A percentile compares a stretch with the other conserved stretches of the same genome.
These are phyloP conservation scores for Cutaneotrichosporon sp. DNA, from an alignment of 1,284 basidiomycete genomes.

Conservation along the genomic window DNA sequence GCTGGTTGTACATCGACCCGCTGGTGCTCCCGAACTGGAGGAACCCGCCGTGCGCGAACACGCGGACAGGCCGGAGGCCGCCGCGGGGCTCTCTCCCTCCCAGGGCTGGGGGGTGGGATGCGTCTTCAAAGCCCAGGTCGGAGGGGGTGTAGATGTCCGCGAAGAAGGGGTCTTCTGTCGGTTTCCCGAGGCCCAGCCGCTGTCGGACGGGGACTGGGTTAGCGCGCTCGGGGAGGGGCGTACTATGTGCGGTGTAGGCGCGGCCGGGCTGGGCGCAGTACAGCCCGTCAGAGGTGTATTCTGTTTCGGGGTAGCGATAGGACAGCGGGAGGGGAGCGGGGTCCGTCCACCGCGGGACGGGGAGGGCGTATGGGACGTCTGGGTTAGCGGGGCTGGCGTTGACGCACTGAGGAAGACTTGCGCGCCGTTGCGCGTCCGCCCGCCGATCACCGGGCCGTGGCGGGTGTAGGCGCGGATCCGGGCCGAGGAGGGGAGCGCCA, in stretches of 20 bases:
- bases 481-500: slow-evolving; percentile 30
- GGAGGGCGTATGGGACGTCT: slow-evolving; percentile 73
- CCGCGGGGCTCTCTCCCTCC: slow-evolving; percentile 42
- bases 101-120: slow-evolving; percentile 50
- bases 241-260: slow-evolving; percentile 53
- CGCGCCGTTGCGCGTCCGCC: slow-evolving; percentile 34
- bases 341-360: slow-evolving; percentile 65
- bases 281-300: slow-evolving; percentile 63
- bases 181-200: slow-evolving; percentile 60
- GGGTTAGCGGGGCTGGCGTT: not conserved
- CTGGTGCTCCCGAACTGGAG: slow-evolving; percentile 73
- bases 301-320: slow-evolving; percentile 62
- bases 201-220: slow-evolving; percentile 28
- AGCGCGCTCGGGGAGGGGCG: slow-evolving; percentile 30
- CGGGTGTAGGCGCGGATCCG: slow-evolving; percentile 28
- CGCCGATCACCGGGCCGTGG: slow-evolving; percentile 34
- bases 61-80: slow-evolving; percentile 67
- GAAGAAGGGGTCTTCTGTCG: slow-evolving; percentile 74
- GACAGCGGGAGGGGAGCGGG: slow-evolving; percentile 60
- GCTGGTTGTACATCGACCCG: slow-evolving; percentile 59
- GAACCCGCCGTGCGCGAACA: slow-evolving; percentile 77
- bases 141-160: slow-evolving; percentile 69
- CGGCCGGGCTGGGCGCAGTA: slow-evolving; percentile 44
- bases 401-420: slow-evolving; percentile 44
- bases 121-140: slow-evolving; percentile 28